A percentile compares a stretch with the other conserved stretches of the same genome.
Conservation (phyloP, 1,139 yeast species). For the Candida smagusa region DNA sequence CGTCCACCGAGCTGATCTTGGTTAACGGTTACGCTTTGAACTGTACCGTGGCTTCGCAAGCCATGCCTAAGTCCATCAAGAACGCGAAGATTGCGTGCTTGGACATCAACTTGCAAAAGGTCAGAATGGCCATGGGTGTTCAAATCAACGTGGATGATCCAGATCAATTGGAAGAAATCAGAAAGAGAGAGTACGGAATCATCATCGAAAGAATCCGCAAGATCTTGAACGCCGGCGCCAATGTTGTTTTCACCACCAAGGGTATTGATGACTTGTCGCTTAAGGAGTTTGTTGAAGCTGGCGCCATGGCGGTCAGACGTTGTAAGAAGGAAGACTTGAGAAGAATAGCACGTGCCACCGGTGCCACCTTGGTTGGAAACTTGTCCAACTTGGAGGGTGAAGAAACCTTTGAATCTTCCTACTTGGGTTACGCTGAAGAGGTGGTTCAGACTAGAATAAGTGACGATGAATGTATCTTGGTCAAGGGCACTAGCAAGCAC, state of each 20-base stretch:
- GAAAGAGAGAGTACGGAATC: conserved; percentile 92
- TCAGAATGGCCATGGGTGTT: conserved; percentile 98
- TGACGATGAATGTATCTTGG: conserved; percentile 95
- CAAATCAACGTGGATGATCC: conserved; percentile 97
- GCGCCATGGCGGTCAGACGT: conserved; percentile 96
- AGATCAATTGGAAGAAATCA: conserved; percentile 91
- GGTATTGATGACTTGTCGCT: conserved; percentile 97
- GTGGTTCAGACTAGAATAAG: conserved; percentile 89
- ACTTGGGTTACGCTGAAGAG: conserved; percentile 87
- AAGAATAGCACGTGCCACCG: conserved; percentile 97
- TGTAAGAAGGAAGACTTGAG: conserved; percentile 96
- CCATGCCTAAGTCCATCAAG: conserved; percentile 76
- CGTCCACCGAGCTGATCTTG: conserved; percentile 78
- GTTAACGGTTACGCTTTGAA: conserved; percentile 95
- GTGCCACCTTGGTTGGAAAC: conserved; percentile 85
- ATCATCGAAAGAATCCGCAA: conserved; percentile 84
- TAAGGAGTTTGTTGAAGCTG: conserved; percentile 92
- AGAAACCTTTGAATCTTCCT: conserved; percentile 86
- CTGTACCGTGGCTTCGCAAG: conserved; percentile 97
- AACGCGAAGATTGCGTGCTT: conserved; percentile 88
- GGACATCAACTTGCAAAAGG: conserved; percentile 92
- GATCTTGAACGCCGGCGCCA: conserved; percentile 91
- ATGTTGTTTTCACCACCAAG: conserved; percentile 93
- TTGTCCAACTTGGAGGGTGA: conserved; percentile 97
- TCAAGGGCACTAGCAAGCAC: conserved; percentile 92